These are phyloP conservation scores for Leccinum subfulvum DNA, from an alignment of 1,284 basidiomycete genomes.

Conservation along the genomic window DNA sequence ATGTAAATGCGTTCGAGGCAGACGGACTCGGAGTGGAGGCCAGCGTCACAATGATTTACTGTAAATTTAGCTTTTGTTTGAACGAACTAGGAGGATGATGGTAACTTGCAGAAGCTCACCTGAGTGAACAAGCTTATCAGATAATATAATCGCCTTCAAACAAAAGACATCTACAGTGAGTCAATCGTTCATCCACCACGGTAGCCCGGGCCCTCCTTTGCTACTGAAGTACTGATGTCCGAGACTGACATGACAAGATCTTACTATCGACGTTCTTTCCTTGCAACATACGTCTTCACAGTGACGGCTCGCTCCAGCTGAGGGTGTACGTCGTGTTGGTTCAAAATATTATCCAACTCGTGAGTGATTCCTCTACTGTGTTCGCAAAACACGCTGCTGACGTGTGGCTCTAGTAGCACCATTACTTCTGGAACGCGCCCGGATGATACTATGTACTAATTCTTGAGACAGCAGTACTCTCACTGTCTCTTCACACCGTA, in stretches of 20 bases:
- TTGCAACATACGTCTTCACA: not conserved
- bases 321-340: slow-evolving; percentile 37
- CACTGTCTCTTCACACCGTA: no score
- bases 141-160: not conserved
- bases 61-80: not conserved
- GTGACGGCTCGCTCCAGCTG: slow-evolving; percentile 29
- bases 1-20: no score
- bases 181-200: no score
- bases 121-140: no score
- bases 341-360: slow-evolving; percentile 23
- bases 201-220: no score
- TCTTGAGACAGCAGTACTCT: no score
- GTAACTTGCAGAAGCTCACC: no score
- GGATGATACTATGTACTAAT: not conserved
- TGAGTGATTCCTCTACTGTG: slow-evolving; percentile 2
- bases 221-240: slow-evolving; percentile 1
- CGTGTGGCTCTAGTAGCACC: slow-evolving; percentile 29
- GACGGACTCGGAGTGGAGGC: no score
- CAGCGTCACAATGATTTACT: no score
- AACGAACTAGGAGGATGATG: no score
- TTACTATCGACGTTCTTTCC: slow-evolving; percentile 6
- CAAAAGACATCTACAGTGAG: not conserved
- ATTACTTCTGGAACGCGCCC: slow-evolving; percentile 34
- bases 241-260: slow-evolving; percentile 9
- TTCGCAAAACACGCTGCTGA: not conserved